Evolutionary conservation across 78 protist species (phyloP).

Genomic region (Monosiga brevicollis): DNA sequence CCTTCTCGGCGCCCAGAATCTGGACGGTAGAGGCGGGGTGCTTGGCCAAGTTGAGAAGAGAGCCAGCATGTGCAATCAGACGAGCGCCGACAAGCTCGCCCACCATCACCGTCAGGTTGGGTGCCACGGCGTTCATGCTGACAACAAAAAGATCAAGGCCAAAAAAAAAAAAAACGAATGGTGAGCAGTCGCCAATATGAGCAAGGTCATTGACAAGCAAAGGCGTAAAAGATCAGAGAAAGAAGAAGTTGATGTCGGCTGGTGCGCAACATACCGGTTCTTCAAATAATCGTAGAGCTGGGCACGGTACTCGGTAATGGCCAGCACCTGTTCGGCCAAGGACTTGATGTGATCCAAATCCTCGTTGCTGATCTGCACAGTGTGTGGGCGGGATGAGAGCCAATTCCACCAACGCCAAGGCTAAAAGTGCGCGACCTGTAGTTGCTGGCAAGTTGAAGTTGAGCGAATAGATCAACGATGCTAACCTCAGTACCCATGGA

Average conservation of each 20-base stretch:
- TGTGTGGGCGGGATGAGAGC: too few species aligned
- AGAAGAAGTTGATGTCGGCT: too few species aligned
- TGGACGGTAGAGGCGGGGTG: constrained; percentile 95
- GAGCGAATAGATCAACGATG: too few species aligned
- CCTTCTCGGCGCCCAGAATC: constrained; percentile 94
- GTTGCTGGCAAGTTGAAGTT: too few species aligned
- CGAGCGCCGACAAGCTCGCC: constrained; percentile 95
- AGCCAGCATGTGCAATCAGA: constrained; percentile 90
- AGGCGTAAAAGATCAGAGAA: background rate
- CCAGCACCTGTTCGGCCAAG: constrained; percentile 73
- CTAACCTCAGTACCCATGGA: constrained; percentile 32
- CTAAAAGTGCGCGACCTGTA: too few species aligned
- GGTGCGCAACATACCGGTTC: background rate
- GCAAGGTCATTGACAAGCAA: background rate
- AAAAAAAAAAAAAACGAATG: too few species aligned
- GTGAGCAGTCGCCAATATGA: too few species aligned
- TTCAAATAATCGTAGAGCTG: constrained; percentile 84
- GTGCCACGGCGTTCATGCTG: constrained; percentile 90
- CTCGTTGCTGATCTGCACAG: constrained; percentile 45
- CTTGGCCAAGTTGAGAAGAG: constrained; percentile 86
- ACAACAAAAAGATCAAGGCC: background rate
- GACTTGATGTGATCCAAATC: constrained; percentile 76
- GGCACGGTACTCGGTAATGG: constrained; percentile 68
- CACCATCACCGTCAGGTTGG: constrained; percentile 87
- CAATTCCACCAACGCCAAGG: too few species aligned